These are phyloP conservation scores for Phialocephala sp. DNA, from an alignment of 2,329 filamentous ascomycete species.

Conservation along the genomic window DNA sequence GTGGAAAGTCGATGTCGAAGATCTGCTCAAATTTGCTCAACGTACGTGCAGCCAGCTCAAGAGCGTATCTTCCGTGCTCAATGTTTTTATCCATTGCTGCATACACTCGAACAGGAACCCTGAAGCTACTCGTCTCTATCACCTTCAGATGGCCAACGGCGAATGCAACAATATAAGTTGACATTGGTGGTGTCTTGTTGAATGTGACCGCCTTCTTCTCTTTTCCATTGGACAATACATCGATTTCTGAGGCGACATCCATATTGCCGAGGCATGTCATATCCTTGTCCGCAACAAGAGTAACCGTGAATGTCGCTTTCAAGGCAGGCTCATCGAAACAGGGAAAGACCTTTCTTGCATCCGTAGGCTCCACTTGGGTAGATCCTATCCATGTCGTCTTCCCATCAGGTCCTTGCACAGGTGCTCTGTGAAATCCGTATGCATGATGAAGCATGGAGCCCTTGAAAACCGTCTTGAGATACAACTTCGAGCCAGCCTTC, in stretches of 20 bases:
- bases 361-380: conserved; percentile 60
- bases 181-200: conserved; percentile 72
- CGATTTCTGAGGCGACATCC: conserved; percentile 49
- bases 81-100: conserved; percentile 51
- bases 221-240: conserved; percentile 42
- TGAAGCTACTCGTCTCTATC: conserved; percentile 71
- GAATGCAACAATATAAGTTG: conserved; percentile 73
- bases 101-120: conserved; percentile 71
- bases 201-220: conserved; percentile 71
- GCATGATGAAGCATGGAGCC: conserved; percentile 17
- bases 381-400: conserved; percentile 6
- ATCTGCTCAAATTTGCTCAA: conserved; percentile 74
- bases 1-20: conserved; percentile 69
- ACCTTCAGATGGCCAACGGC: conserved; percentile 72
- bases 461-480: conserved; percentile 19
- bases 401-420: not conserved
- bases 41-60: conserved; percentile 70
- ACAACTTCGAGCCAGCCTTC: not conserved
- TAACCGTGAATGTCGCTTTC: conserved; percentile 72
- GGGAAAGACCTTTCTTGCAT: conserved; percentile 69
- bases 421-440: conserved; percentile 11
- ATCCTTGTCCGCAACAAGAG: conserved; percentile 68
- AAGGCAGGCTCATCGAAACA: conserved; percentile 76
- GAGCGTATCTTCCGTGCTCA: conserved; percentile 22
- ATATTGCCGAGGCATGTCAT: conserved; percentile 76